These are phyloP conservation scores for Triticum aestivum DNA, from an alignment of 176 grass and related monocot genomes.

Conservation along the genomic window DNA sequence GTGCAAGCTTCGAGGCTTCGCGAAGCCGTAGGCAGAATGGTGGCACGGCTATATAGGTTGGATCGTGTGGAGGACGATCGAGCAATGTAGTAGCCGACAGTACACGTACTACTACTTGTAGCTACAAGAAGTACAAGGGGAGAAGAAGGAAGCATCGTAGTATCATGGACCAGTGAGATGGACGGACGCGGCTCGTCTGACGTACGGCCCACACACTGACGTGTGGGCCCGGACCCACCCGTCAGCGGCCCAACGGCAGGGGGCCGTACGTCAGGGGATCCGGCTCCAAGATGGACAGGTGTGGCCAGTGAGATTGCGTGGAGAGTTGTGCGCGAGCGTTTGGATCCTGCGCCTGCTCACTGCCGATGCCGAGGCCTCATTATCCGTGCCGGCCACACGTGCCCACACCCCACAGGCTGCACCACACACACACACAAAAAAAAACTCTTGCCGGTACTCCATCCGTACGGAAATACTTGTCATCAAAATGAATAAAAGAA, in stretches of 20 bases:
- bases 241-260: too few species aligned
- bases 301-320: constrained; percentile 27
- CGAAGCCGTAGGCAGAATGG: background rate
- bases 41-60: background rate
- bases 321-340: constrained; percentile 36
- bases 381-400: constrained; percentile 24
- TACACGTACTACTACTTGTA: background rate
- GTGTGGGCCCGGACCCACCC: too few species aligned
- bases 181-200: too few species aligned
- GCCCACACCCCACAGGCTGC: background rate
- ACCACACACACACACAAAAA: background rate
- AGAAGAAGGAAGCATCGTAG: background rate
- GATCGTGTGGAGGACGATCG: background rate
- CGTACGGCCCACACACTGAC: too few species aligned
- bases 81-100: background rate
- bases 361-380: background rate
- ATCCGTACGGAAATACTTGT: too few species aligned
- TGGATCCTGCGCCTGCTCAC: constrained; percentile 16
- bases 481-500: too few species aligned
- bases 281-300: background rate
- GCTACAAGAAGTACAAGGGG: background rate
- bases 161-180: background rate
- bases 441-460: background rate
- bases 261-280: too few species aligned
- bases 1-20: background rate